phyloP scores from a whole-genome alignment of 2,329 filamentous ascomycete species.

The Dactylonectria estremocensis region DNA sequence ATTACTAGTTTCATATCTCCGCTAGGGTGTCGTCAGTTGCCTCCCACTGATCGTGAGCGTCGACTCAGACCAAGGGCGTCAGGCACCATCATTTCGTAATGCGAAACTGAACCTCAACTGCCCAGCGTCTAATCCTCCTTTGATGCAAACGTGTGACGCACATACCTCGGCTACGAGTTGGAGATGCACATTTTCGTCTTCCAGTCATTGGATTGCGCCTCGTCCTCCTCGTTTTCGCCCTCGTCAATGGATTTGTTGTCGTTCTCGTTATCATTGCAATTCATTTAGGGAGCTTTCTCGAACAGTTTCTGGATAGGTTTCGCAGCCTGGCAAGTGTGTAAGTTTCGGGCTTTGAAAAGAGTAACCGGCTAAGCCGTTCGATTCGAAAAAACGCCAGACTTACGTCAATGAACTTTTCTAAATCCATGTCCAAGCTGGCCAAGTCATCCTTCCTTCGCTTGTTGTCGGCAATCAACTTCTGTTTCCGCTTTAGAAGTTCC shows the following conservation, averaged over 20 bases:
- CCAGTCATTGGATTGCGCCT: not conserved
- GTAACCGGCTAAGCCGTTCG: not conserved
- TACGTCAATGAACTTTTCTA: slow-evolving; percentile 95
- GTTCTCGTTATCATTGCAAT: not conserved
- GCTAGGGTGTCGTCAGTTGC: not conserved
- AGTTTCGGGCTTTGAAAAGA: slow-evolving; percentile 27
- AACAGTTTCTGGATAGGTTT: slow-evolving; percentile 91
- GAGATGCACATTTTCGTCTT: not conserved
- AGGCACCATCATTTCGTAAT: not conserved
- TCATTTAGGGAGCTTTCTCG: slow-evolving; percentile 75
- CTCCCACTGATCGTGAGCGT: not conserved
- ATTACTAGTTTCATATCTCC: not conserved
- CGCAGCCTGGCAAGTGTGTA: slow-evolving; percentile 72
- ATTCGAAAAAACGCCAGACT: slow-evolving; percentile 50
- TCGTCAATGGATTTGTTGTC: too few species aligned
- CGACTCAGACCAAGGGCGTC: not conserved
- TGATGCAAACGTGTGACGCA: not conserved
- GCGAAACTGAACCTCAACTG: not conserved
- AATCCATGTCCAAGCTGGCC: slow-evolving; percentile 89
- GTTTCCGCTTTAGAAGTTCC: slow-evolving; percentile 77
- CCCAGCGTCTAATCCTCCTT: not conserved
- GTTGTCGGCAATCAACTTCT: slow-evolving; percentile 78
- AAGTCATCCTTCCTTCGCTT: slow-evolving; percentile 95
- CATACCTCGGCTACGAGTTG: slow-evolving; percentile 1
- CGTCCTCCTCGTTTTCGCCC: not conserved